Evolutionary conservation across 1,139 yeast genomes (phyloP), one percentile per base, ranked within the genome.

Genomic region (Lodderomyces metapsilosis): DNA sequence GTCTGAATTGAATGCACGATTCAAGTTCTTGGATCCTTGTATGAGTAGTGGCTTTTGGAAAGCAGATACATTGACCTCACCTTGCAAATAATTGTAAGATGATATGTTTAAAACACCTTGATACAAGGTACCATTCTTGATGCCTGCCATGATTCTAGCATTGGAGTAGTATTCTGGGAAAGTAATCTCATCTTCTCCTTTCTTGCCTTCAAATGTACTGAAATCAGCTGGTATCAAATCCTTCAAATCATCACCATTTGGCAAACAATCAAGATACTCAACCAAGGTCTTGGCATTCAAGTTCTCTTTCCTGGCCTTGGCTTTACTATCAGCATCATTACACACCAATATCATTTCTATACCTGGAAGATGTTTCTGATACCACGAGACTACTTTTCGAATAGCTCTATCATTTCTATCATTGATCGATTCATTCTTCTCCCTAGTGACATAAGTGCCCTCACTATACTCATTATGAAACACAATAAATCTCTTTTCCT

Each of bases 381-480:
- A 92, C 88, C 92, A 94, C 35, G 72, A 59, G 21, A 85, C 82
- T 11, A 86, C 80, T 45, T 72, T 75, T 59, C 98, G 76, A 41
- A 94, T 89, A 13, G 97, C 91, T 51, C 97, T 71, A 62, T 92
- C 98, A 56, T 92, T 92, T 58, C 94, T 76, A 61, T 92, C 98
- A 58, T 92, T 91, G 49, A 89, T 85, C 11, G 83, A 58, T 61
- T 92, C 98, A 39, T 78, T 78, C 40, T 66, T 74, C 47, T 61
- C 68, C 55, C 98, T 79, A 16, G 69, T 69, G 3, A 83, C 72
- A 59, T 74, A 86, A 0, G 97, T 88, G 10, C 75, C 79, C 49
- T 80, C 80, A 51, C 78, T 78, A 61, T 89, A 94, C 60, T 92
- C 98, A 62, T 94, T 94, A 63, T 94, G 98, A 62, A 87, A 92